Evolutionary conservation across 441 rosid species (phyloP), one percentile per base, ranked within the genome.

Genomic region (Breynia disticha): DNA sequence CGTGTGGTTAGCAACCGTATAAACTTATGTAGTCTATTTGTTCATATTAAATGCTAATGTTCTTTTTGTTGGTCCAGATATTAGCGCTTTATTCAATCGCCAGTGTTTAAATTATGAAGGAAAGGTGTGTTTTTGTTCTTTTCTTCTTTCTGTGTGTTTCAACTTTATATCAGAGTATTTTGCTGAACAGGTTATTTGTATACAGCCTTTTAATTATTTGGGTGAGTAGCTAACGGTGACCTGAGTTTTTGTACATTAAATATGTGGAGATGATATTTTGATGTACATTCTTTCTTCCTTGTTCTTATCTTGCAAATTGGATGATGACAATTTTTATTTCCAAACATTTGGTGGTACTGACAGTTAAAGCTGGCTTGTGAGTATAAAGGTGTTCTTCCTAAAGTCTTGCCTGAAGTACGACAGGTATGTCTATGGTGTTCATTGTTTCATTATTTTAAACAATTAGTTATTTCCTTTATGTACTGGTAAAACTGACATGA

Each of bases 311-410:
- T 28, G 8, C 35, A 9, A 28, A 28, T 28, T 28, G 35, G 35
- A 9, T 28, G 35, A 9, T 28, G 4, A 28, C 35, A 28, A 5
- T 28, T 0, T 45, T 7, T 16, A 12, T 18, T 50, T 19, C 46
- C 42, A 19, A 54, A 46, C 45, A 19, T 37, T 35, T 2, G 12
- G 18, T 60, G 48, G 20, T 59, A 50, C 43, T 48, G 64, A 46
- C 76, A 93, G 97, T 76, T 84, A 68, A 93, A 84, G 83, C 60
- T 72, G 61, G 64, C 59, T 17, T 76, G 79, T 17, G 67, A 84
- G 60, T 69, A 82, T 74, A 88, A 80, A 75, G 97, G 98, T 44
- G 81, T 86, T 72, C 95, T 84, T 63, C 78, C 82, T 52, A 88
- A 88, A 78, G 91, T 93, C 59, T 67, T 84, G 52, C 88, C 73